Evolutionary conservation across 2,329 filamentous ascomycete species (phyloP).

Genomic region (Alternaria brassicae): DNA sequence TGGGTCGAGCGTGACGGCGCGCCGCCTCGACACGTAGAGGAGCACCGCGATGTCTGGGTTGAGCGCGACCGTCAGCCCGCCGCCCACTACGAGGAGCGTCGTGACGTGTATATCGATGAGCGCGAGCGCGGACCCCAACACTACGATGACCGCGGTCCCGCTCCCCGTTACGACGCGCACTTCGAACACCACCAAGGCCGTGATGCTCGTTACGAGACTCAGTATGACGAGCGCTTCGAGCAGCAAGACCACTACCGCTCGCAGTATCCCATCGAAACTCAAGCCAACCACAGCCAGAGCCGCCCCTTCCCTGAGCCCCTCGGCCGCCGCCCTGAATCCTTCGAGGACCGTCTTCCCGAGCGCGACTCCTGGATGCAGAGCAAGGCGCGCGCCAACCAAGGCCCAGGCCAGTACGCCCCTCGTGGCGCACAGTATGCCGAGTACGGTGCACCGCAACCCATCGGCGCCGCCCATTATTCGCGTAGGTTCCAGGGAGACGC

Average conservation of each 20-base stretch:
- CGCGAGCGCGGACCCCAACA: conserved; percentile 27
- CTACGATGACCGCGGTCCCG: conserved; percentile 36
- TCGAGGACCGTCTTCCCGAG: conserved; percentile 47
- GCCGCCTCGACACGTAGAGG: conserved; percentile 35
- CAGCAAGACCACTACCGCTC: conserved; percentile 29
- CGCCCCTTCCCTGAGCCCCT: conserved; percentile 32
- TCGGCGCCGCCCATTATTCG: conserved; percentile 39
- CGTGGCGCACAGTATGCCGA: conserved; percentile 39
- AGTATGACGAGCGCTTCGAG: conserved; percentile 33
- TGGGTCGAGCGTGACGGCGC: conserved; percentile 37
- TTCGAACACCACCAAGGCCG: conserved; percentile 26
- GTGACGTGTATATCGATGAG: conserved; percentile 38
- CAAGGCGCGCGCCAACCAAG: conserved; percentile 20
- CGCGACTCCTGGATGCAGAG: conserved; percentile 47
- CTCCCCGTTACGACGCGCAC: conserved; percentile 30
- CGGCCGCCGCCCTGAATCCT: conserved; percentile 43
- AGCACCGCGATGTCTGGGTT: conserved; percentile 40
- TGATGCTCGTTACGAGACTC: conserved; percentile 22
- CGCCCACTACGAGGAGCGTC: conserved; percentile 31
- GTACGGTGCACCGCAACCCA: conserved; percentile 42
- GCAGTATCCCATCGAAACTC: conserved; percentile 25
- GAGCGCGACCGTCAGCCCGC: conserved; percentile 38
- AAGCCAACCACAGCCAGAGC: conserved; percentile 12
- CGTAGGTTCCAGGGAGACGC: conserved; percentile 46
- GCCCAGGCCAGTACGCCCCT: conserved; percentile 22